These are phyloP conservation scores for Phytophthora chlamydospora DNA, from an alignment of 352 stramenopile species.

Conservation along the genomic window DNA sequence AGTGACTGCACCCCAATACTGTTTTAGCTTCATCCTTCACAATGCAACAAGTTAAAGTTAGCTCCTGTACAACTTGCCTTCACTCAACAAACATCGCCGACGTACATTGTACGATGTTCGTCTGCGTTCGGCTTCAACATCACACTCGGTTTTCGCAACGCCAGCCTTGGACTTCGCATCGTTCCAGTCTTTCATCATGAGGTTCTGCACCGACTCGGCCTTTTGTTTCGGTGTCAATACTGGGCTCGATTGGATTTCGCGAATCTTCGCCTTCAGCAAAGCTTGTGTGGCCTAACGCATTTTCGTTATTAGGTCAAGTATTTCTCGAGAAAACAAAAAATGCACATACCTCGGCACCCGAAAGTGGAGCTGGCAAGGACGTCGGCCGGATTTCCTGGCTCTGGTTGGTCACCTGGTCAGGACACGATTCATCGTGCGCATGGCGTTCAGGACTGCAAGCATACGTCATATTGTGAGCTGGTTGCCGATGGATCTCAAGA, in stretches of 20 bases:
- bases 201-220: conserved; percentile 78
- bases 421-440: conserved; percentile 35
- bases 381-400: conserved; percentile 46
- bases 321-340: background rate
- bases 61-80: background rate
- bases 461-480: conserved; percentile 4
- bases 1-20: conserved; percentile 85
- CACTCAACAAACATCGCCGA: background rate
- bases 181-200: conserved; percentile 90
- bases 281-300: conserved; percentile 55
- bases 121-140: conserved; percentile 56
- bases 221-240: conserved; percentile 85
- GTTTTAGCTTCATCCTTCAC: conserved; percentile 57
- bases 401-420: conserved; percentile 43
- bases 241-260: conserved; percentile 78
- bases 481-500: background rate
- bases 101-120: conserved; percentile 65
- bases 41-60: conserved; percentile 23
- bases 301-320: conserved; percentile 1
- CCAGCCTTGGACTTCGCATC: conserved; percentile 65
- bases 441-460: conserved; percentile 37
- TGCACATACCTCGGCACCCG: conserved; percentile 52
- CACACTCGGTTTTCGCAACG: conserved; percentile 43
- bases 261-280: conserved; percentile 74
- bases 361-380: conserved; percentile 55